Base-by-base conservation (phyloP, 768 basidiomycete genomes). In the Lactarius hengduanensis region DNA sequence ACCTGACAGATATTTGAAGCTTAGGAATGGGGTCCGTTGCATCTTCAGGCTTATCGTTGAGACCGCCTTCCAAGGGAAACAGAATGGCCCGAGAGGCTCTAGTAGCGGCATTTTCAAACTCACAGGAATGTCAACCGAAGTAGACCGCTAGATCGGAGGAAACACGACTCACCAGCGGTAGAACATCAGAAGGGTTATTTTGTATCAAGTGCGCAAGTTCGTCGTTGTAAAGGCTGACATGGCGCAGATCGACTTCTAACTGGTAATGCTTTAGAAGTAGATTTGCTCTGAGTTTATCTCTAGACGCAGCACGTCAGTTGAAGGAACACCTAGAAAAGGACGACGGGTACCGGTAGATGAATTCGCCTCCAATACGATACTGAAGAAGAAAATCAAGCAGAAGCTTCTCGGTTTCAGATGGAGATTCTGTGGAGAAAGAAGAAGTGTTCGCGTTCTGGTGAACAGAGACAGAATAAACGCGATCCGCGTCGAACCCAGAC, bases 71-170 rank as follows among this genome's bases (percentile, higher is more conserved):
- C 4, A 94, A 80, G 32, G 96, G 95, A 76, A 89, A 93, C 9
- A 97, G 81, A 61, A 96, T 90, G 22, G 84, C 82, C 5, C 91
- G 85, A 30, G 96, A 94, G 2, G 93, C 88, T 71, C 87, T 89
- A 1, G 93, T 86, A 11, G 93, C 87, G 0, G 96, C 96, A 71
- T 86, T 89, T 78, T 99, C 97, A 74, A 98, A 94, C 95, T 98
- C 70, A 8, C 32, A 58, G 56, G 16, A 16, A 53, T 53, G 30
- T 50, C 22, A 59, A 56, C 47, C 38, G 53, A 41, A 59, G 40
- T 26, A 43, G 59, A 22, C 8, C 8, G 58, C 34, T 11, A 26
- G 50, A 38, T 47, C 30, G 1, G 13, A 34, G 1, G 22, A 9
- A 22, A 28, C 9, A 13, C 16, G 36, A 79, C 87, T 68, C 66